These are phyloP conservation scores for Coemansia aciculifera DNA, from an alignment of 192 early-diverging fungal genomes.

Conservation along the genomic window DNA sequence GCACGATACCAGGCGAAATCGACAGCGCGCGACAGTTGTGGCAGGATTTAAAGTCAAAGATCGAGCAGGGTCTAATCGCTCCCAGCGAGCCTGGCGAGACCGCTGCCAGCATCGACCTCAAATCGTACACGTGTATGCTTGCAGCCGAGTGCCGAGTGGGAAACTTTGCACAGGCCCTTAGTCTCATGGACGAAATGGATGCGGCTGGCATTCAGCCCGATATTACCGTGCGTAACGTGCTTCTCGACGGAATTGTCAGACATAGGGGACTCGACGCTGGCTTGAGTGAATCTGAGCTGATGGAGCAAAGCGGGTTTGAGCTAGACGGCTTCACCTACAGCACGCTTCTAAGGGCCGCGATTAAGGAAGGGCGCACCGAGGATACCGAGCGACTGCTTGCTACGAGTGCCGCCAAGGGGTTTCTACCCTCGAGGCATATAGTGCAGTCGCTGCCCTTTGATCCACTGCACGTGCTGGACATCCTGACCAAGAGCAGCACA, in stretches of 20 bases:
- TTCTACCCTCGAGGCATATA: constrained; percentile 29
- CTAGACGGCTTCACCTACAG: constrained; percentile 32
- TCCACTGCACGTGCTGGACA: constrained; percentile 27
- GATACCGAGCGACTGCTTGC: constrained; percentile 19
- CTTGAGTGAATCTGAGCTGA: constrained; percentile 31
- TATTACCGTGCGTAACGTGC: constrained; percentile 41
- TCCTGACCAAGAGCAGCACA: constrained; percentile 12
- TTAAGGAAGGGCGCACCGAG: constrained; percentile 23
- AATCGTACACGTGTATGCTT: constrained; percentile 42
- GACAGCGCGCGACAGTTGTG: constrained; percentile 38
- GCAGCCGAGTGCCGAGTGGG: constrained; percentile 40
- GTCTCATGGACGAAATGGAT: constrained; percentile 39
- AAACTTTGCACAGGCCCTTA: constrained; percentile 22
- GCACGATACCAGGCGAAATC: constrained; percentile 27
- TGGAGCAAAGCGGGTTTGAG: constrained; percentile 33
- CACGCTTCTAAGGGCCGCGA: constrained; percentile 28
- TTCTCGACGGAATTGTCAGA: constrained; percentile 32
- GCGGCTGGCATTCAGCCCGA: constrained; percentile 26
- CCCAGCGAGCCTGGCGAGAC: constrained; percentile 7
- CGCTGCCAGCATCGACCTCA: constrained; percentile 20
- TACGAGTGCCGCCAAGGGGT: constrained; percentile 14
- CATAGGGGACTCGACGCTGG: constrained; percentile 33
- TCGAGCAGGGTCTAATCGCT: constrained; percentile 16
- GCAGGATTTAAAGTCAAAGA: constrained; percentile 30
- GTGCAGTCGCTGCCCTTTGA: constrained; percentile 25